Evolutionary conservation across 2,329 filamentous ascomycete species (phyloP), one percentile per base, ranked within the genome.

Genomic region (Stagonosporopsis vannaccii): DNA sequence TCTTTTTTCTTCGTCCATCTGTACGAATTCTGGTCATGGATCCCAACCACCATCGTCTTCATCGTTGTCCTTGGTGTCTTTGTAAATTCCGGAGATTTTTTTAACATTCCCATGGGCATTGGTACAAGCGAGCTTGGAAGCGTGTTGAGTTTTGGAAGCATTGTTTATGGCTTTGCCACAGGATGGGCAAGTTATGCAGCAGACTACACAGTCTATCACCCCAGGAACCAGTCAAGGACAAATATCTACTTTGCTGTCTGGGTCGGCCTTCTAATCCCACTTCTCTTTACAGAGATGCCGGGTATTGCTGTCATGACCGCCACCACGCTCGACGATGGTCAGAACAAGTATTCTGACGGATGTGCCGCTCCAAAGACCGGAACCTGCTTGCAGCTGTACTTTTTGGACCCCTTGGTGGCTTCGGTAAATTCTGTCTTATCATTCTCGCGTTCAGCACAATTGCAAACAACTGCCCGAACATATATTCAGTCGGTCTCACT

Each of bases 131-230:
- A 91, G 68, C 76, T 88, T 51, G 84, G 88, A 54, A 70, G 79
- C 51, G 75, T 88, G 36, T 80, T 95, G 41, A 87, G 85, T 53
- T 90, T 90, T 67, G 83, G 86, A 40, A 82, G 87, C 12, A 83
- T 87, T 17, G 80, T 92, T 30, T 88, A 86, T 72, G 85, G 88
- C 35, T 88, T 90, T 69, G 82, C 87, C 17, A 87, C 89, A 2
- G 85, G 90, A 52, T 95, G 91, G 90, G 86, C 88, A 1, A 84
- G 84, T 6, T 90, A 88, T 57, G 89, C 90, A 0, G 87, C 89
- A 8, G 90, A 94, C 70, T 94, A 92, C 74, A 91, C 89, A 20
- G 89, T 91, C 46, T 93, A 93, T 75, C 90, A 92, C 66, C 89
- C 90, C 0, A 78, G 81, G 2, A 80, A 76, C 22, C 85, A 86